Evolutionary conservation across 2,329 filamentous ascomycete genomes (phyloP), one percentile per base, ranked within the genome.

Genomic region (Claviceps digitariae): DNA sequence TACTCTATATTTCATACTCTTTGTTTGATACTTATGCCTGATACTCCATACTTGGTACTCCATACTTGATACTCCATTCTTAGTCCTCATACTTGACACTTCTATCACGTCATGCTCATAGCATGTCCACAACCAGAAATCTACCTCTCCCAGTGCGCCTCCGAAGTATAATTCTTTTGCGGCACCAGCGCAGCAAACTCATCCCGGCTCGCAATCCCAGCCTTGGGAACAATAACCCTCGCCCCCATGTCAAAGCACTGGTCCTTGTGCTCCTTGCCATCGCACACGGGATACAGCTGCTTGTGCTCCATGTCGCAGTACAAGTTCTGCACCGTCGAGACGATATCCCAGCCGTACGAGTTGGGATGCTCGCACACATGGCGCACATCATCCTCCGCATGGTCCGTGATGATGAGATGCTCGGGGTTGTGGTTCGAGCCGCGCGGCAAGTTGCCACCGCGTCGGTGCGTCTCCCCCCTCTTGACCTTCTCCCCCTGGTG

Each of bases 251-350:
- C 57, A 50, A 62, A 61, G 52, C 59, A 63, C 57, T 54, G 49
- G 12, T 29, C 44, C 4, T 31, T 57, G 44, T 51, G 20, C 8
- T 38, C 43, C 3, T 43, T 23, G 6, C 25, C 41, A 17, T 54
- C 54, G 52, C 65, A 68, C 31, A 67, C 52, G 3, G 61, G 57
- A 54, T 60, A 63, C 21, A 61, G 45, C 45, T 60, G 54, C 49
- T 63, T 62, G 8, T 55, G 53, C 3, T 57, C 56, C 64, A 68
- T 69, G 50, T 68, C 63, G 55, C 65, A 68, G 54, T 64, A 67
- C 7, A 64, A 17, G 3, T 56, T 56, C 52, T 68, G 65, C 4
- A 52, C 51, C 13, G 58, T 51, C 8, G 64, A 66, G 25, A 66
- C 63, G 27, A 66, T 63, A 51, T 67, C 64, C 12, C 64, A 66